phyloP scores from a whole-genome alignment of 2,329 filamentous ascomycete species.

The Xylaria digitata region DNA sequence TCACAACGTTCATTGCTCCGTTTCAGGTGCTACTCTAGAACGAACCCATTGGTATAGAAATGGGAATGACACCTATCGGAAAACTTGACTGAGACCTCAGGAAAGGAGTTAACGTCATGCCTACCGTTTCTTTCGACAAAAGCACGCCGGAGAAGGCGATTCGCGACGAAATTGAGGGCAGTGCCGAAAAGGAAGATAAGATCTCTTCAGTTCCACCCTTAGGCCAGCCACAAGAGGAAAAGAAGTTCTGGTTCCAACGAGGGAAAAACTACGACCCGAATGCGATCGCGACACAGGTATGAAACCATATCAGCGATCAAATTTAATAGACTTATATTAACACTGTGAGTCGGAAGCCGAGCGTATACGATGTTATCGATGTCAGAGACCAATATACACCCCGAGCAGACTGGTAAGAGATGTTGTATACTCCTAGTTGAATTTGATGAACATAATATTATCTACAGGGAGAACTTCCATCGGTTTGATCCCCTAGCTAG shows the following conservation, averaged over 20 bases:
- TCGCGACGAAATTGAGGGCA: constrained; percentile 38
- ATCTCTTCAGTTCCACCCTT: constrained; percentile 41
- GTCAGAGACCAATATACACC: constrained; percentile 54
- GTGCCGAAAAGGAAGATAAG: constrained; percentile 33
- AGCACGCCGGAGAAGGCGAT: constrained; percentile 24
- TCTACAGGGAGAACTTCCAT: constrained; percentile 49
- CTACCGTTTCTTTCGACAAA: constrained; percentile 42
- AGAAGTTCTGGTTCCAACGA: constrained; percentile 52
- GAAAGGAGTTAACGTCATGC: constrained; percentile 33
- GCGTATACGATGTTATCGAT: constrained; percentile 59
- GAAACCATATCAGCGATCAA: background rate
- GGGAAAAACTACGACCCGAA: constrained; percentile 43
- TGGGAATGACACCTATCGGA: too few species aligned
- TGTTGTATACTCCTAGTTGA: background rate
- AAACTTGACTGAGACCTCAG: background rate
- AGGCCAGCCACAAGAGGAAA: constrained; percentile 44
- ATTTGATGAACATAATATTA: background rate
- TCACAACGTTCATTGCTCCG: background rate
- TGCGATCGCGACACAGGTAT: constrained; percentile 47
- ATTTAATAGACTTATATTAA: background rate
- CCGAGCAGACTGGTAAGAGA: constrained; percentile 44
- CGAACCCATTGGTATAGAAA: background rate
- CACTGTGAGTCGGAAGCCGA: constrained; percentile 51
- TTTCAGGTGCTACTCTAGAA: background rate
- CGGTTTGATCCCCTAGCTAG: constrained; percentile 51